Percentiles rank a stretch among this genome's conserved stretches.
Evolutionary conservation across 2,329 filamentous ascomycete species (phyloP).

Genomic region (Exophiala viscosa): DNA sequence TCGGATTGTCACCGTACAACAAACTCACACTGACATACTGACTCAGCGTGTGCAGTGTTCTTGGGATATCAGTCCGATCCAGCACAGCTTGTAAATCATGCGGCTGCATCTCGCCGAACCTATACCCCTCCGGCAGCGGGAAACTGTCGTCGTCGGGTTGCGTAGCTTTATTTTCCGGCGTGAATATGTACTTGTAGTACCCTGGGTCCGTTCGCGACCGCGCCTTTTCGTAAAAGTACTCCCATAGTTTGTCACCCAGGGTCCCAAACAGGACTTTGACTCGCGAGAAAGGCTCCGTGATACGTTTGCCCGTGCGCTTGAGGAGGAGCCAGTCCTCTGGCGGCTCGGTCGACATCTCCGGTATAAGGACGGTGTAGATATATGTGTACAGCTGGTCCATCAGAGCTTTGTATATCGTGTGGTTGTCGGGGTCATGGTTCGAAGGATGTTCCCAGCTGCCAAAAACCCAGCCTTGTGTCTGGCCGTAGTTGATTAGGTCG

Average conservation of each 20-base stretch:
- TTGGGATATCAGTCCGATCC: conserved; percentile 39
- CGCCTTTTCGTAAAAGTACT: conserved; percentile 26
- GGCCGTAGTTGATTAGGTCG: conserved; percentile 37
- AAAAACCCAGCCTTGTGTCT: conserved; percentile 43
- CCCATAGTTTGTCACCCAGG: conserved; percentile 35
- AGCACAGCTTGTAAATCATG: conserved; percentile 37
- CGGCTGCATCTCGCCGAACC: conserved; percentile 11
- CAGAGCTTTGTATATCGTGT: conserved; percentile 7
- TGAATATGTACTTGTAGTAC: conserved; percentile 40
- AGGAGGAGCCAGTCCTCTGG: conserved; percentile 21
- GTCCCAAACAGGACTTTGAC: conserved; percentile 36
- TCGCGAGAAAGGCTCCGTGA: conserved; percentile 24
- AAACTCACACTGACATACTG: conserved; percentile 35
- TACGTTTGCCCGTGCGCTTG: conserved; percentile 22
- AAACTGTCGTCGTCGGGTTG: background rate
- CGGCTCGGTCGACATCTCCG: conserved; percentile 12
- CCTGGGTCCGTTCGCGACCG: conserved; percentile 31
- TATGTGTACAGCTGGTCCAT: conserved; percentile 19
- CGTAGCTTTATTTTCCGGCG: background rate
- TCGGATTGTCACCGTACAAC: conserved; percentile 26
- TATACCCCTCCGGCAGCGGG: conserved; percentile 25
- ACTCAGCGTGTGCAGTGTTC: conserved; percentile 34
- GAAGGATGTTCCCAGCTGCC: conserved; percentile 37
- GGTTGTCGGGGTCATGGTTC: background rate
- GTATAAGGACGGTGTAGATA: conserved; percentile 15